Evolutionary conservation across 2,329 filamentous ascomycete species (phyloP), one percentile per base, ranked within the genome.

Genomic region (Xylariaceae sp.): DNA sequence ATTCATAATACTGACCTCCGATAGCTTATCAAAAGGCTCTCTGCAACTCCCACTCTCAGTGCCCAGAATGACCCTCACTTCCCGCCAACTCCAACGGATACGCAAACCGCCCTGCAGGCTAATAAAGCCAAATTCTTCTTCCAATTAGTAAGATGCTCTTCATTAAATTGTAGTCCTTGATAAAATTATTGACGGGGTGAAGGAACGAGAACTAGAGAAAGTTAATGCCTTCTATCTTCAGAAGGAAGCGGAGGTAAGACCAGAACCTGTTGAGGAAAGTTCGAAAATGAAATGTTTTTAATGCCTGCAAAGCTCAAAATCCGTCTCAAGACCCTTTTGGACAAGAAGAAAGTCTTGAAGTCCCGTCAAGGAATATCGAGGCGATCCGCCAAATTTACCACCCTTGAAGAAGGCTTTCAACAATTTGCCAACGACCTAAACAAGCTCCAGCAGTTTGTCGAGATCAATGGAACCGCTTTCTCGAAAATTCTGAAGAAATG

Each of bases 81-180:
- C 52, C 65, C 67, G 40, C 62, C 65, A 53, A 69, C 69, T 39
- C 67, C 71, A 40, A 63, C 76, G 55, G 90, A 96, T 66, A 83
- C 90, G n/a, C 91, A 95, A 70, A 83, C 85, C 40, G 86, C 90
- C 37, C 76, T 97, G 40, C 91, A 96, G 68, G 93, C 92, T 46
- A 98, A 98, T 72, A 96, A 94, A 71, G 92, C 92, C 45, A 95
- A 92, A 10, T 98, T 98, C 71, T 98, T 98, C 77, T 97, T 97
- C 67, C 88, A 93, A 68, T 76, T 98, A 68, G 90, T 95, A 80
- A 65, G 82, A 56, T 44, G 32, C n/a, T 33, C 22, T 46, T 10
- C n/a, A 19, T 32, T 21, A 47, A 20, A 17, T 29, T 38, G 17
- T 25, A 14, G 20, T 2, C 12, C n/a, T 23, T 42, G 20, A 27